A percentile compares a stretch with the other conserved stretches of the same genome.
Conservation (phyloP, 306 rosid species). For the Mimosa bimucronata region DNA sequence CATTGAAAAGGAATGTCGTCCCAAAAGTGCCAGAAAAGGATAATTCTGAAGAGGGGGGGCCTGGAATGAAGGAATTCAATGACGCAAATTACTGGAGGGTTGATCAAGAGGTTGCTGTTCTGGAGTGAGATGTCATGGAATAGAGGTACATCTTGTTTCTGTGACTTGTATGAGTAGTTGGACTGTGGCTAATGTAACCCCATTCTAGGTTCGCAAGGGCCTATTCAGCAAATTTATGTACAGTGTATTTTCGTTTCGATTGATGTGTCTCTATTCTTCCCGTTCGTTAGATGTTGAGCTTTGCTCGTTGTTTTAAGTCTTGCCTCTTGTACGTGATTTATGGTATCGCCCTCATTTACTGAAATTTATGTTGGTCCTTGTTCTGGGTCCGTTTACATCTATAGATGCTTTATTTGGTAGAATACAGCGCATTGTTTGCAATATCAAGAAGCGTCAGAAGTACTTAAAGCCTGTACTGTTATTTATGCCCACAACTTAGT, state of each 20-base stretch:
- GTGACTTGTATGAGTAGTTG: conserved; percentile 48
- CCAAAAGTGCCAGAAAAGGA: conserved; percentile 75
- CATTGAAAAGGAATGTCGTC: conserved; percentile 72
- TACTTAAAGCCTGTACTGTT: neutral
- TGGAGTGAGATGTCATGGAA: conserved; percentile 61
- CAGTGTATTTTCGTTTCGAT: conserved; percentile 79
- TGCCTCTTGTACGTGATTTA: conserved; percentile 60
- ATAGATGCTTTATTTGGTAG: too few relatives aligned
- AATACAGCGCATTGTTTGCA: neutral
- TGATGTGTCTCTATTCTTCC: conserved; percentile 57
- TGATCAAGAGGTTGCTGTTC: conserved; percentile 92
- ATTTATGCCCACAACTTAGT: neutral
- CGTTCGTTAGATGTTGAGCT: conserved; percentile 59
- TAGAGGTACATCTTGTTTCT: conserved; percentile 28
- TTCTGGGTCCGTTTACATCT: conserved; percentile 18
- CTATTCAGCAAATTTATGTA: conserved; percentile 63
- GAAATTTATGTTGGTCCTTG: conserved; percentile 28
- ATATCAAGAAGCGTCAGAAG: neutral
- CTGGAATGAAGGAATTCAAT: conserved; percentile 86
- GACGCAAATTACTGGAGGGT: conserved; percentile 99
- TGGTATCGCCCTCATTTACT: conserved; percentile 55
- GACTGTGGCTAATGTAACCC: conserved; percentile 40
- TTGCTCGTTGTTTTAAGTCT: conserved; percentile 63
- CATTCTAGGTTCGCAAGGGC: conserved; percentile 54
- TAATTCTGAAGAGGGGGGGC: conserved; percentile 66